Evolutionary conservation across 2,329 filamentous ascomycete genomes (phyloP), one percentile per base, ranked within the genome.

Genomic region (Sclerotinia nivalis): DNA sequence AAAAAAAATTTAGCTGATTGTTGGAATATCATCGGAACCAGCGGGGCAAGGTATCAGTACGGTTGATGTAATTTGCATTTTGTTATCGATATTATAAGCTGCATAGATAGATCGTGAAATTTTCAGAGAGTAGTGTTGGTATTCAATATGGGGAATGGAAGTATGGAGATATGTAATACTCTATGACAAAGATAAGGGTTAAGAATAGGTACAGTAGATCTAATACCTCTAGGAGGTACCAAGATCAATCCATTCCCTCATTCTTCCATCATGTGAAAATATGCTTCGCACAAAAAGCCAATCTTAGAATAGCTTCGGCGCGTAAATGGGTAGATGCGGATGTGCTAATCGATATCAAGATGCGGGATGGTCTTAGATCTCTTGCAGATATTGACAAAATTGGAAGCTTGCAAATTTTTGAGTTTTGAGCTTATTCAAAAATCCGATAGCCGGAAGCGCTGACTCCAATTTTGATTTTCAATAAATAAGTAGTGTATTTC

Each of bases 351-450:
- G 22, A 45, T 45, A 55, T 56, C 37, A 15, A 43, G 64, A 52
- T 37, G 45, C 40, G 66, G 43, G 25, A 68, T 68, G 55, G 60
- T 64, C 45, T 50, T 50, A 60, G 66, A 68, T 68, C 45, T 61
- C 55, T 61, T 61, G 66, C 43, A 31, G 37, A 49, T 49, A 40
- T 61, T 60, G 45, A 60, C 43, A 43, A 40, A 40, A n/a, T 28
- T 54, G 62, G 31, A 65, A 65, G 62, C 62, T 18, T 54, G 31
- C 15, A 40, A 25, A 37, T 37, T 54, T 25, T 18, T 22, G 28
- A 10, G 20, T 25, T 50, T 61, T 28, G 37, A 61, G 66, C 40
- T n/a, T 49, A 37, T 28, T 60, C 28, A 10, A 62, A 52, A 18
- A 64, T 52, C 37, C 49, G 58, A 52, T 34, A 40, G 20, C 40